A percentile compares a stretch with the other conserved stretches of the same genome.
Evolutionary conservation across 2,329 filamentous ascomycete genomes (phyloP).

Genomic region (Capronia americana): DNA sequence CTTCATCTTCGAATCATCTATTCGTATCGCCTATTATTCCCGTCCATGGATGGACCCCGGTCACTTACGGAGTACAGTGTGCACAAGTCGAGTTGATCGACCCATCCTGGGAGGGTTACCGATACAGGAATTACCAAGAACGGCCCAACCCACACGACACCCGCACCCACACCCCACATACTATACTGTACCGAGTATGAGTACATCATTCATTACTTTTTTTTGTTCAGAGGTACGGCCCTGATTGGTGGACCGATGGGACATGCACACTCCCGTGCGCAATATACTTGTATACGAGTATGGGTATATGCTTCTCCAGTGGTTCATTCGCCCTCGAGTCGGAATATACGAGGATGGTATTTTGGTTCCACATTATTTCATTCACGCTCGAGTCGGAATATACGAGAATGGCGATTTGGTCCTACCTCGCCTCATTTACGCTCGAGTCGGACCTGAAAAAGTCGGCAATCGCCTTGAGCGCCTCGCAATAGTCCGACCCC

Average conservation of each 20-base stretch:
- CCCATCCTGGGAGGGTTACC: background rate
- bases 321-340: no score
- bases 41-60: background rate
- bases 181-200: background rate
- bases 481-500: slow-evolving; percentile 9
- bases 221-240: background rate
- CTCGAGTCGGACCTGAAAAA: slow-evolving; percentile 1
- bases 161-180: background rate
- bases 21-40: no score
- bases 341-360: no score
- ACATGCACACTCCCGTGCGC: no score
- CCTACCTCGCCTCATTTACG: no score
- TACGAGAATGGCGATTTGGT: no score
- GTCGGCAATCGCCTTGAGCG: slow-evolving; percentile 16
- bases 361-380: no score
- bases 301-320: no score
- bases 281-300: background rate
- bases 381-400: no score
- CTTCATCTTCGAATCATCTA: no score
- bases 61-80: no score
- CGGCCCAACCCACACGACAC: background rate
- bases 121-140: background rate
- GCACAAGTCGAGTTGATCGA: background rate
- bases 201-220: no score
- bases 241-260: background rate